Evolutionary conservation across 1,284 basidiomycete genomes (phyloP).

Genomic region (Quambalaria eucalypti): DNA sequence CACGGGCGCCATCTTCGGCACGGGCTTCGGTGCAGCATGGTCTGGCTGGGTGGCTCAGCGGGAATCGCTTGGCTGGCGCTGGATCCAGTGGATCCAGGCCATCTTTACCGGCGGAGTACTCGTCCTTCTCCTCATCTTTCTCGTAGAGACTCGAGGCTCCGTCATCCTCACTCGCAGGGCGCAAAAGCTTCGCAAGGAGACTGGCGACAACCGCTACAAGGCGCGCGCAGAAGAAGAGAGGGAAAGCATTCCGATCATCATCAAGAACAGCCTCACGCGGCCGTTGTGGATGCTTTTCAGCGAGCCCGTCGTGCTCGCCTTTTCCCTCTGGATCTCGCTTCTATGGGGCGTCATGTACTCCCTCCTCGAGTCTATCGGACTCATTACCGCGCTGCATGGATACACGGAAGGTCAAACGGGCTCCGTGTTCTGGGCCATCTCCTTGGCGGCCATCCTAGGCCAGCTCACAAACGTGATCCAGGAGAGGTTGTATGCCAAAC

Average conservation of each 20-base stretch:
- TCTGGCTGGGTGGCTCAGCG: slow-evolving; percentile 64
- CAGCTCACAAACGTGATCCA: slow-evolving; percentile 57
- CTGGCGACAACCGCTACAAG: slow-evolving; percentile 57
- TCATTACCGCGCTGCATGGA: slow-evolving; percentile 52
- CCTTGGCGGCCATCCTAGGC: slow-evolving; percentile 51
- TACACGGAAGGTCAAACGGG: slow-evolving; percentile 56
- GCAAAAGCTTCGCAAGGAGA: slow-evolving; percentile 44
- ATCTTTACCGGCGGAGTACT: slow-evolving; percentile 25
- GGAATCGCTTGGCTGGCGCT: slow-evolving; percentile 59
- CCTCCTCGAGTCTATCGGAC: slow-evolving; percentile 49
- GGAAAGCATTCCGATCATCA: slow-evolving; percentile 54
- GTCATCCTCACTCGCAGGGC: slow-evolving; percentile 49
- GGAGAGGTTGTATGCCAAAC: slow-evolving; percentile 18
- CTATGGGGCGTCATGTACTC: slow-evolving; percentile 58
- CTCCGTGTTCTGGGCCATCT: slow-evolving; percentile 29
- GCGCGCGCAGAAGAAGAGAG: slow-evolving; percentile 58
- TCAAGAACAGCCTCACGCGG: slow-evolving; percentile 61
- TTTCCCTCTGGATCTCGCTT: slow-evolving; percentile 32
- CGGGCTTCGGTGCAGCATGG: slow-evolving; percentile 60
- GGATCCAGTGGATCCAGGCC: slow-evolving; percentile 65
- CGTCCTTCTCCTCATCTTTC: slow-evolving; percentile 32
- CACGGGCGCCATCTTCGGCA: slow-evolving; percentile 51
- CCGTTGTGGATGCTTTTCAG: slow-evolving; percentile 57
- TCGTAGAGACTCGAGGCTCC: slow-evolving; percentile 45
- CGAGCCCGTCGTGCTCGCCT: slow-evolving; percentile 63